Percentiles rank a stretch among this genome's conserved stretches.
phyloP scores from a whole-genome alignment of 2,329 filamentous ascomycete genomes.

The Colletotrichum tropicicola region DNA sequence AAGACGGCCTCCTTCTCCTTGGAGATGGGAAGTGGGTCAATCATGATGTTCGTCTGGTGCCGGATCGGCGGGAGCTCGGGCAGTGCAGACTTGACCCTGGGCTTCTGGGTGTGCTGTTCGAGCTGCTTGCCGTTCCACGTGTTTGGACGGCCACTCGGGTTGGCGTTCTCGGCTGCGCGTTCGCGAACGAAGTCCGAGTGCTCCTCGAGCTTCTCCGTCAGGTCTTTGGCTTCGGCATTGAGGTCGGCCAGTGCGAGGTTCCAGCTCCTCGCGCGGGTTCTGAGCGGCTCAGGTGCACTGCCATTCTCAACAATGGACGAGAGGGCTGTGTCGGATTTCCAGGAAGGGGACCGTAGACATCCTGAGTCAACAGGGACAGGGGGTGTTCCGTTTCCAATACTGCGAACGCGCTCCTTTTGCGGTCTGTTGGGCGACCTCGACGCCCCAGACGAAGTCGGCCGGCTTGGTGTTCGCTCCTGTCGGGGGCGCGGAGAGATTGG shows the following conservation, averaged over 20 bases:
- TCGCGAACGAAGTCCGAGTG: conserved; percentile 63
- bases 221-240: conserved; percentile 75
- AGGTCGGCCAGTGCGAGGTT: conserved; percentile 74
- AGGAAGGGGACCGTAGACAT: conserved; percentile 64
- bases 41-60: conserved; percentile 77
- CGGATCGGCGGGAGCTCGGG: conserved; percentile 76
- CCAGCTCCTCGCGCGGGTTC: conserved; percentile 77
- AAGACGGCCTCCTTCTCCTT: conserved; percentile 88
- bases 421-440: conserved; percentile 61
- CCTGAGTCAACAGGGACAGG: conserved; percentile 67
- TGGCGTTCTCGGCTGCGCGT: conserved; percentile 23
- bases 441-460: conserved; percentile 54
- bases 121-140: conserved; percentile 44
- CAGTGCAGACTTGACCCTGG: conserved; percentile 71
- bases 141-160: conserved; percentile 45
- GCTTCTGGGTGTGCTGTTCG: conserved; percentile 47
- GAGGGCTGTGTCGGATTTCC: conserved; percentile 57
- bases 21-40: conserved; percentile 83
- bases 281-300: conserved; percentile 50
- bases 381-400: conserved; percentile 72
- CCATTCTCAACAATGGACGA: conserved; percentile 39
- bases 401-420: conserved; percentile 60
- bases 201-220: conserved; percentile 84
- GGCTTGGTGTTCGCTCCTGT: conserved; percentile 63
- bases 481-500: conserved; percentile 79